A percentile compares a stretch with the other conserved stretches of the same genome.
These are phyloP conservation scores for Croton setiger DNA, from an alignment of 441 rosid genomes.

Conservation along the genomic window DNA sequence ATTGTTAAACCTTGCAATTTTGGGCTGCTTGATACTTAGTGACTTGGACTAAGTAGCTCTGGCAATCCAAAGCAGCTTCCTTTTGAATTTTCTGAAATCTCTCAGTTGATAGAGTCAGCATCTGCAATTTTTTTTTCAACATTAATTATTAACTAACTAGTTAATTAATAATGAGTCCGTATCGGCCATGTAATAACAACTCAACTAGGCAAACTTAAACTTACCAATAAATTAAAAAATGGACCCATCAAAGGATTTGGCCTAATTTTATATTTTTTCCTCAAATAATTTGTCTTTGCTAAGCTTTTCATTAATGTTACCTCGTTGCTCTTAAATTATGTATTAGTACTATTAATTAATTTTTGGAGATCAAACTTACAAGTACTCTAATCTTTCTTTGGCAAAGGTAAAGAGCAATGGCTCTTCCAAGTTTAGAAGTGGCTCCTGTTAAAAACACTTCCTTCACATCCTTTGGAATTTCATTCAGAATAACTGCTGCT, in stretches of 20 bases:
- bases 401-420: constrained; percentile 93
- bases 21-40: constrained; percentile 91
- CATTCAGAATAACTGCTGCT: constrained; percentile 88
- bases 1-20: constrained; percentile 55
- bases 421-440: constrained; percentile 97
- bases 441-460: constrained; percentile 94
- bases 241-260: too few species aligned
- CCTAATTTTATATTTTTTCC: too few species aligned
- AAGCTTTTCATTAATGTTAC: too few species aligned
- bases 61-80: constrained; percentile 78
- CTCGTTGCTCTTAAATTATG: too few species aligned
- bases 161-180: too few species aligned
- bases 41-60: constrained; percentile 76
- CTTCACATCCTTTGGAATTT: constrained; percentile 57
- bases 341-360: too few species aligned
- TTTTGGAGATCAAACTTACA: constrained; percentile 36
- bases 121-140: constrained; percentile 36
- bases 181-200: too few species aligned
- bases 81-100: constrained; percentile 78
- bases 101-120: constrained; percentile 79
- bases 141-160: too few species aligned
- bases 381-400: constrained; percentile 70
- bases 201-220: too few species aligned
- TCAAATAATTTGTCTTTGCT: too few species aligned
- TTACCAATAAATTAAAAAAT: too few species aligned